Percentiles rank a stretch among this genome's conserved stretches.
Conservation (phyloP, 768 basidiomycete species). For the Megacollybia marginata region DNA sequence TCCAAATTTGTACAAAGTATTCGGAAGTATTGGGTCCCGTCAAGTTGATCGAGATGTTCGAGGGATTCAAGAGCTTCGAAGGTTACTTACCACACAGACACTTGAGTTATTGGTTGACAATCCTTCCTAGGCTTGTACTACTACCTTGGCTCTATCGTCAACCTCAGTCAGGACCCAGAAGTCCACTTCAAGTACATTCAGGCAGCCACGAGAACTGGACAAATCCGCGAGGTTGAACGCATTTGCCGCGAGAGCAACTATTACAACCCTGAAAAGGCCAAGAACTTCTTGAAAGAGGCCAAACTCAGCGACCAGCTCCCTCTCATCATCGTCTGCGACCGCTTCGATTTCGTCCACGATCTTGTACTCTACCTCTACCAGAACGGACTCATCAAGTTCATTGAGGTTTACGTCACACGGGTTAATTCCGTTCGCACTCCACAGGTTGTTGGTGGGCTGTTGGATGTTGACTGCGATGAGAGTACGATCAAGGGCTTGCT, state of each 20-base stretch:
- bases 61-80: conserved; percentile 95
- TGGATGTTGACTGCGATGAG: conserved; percentile 99
- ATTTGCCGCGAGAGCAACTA: conserved; percentile 95
- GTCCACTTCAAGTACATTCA: conserved; percentile 99
- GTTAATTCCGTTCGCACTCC: conserved; percentile 97
- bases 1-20: conserved; percentile 98
- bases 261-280: conserved; percentile 99
- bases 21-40: conserved; percentile 96
- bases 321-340: conserved; percentile 99
- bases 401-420: conserved; percentile 99
- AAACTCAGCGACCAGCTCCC: conserved; percentile 95
- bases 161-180: conserved; percentile 91
- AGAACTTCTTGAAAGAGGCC: conserved; percentile 99
- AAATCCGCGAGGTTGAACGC: conserved; percentile 97
- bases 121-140: conserved; percentile 75
- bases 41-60: conserved; percentile 97
- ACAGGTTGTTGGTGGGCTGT: conserved; percentile 91
- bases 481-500: conserved; percentile 90
- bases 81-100: conserved; percentile 35
- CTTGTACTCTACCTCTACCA: conserved; percentile 98
- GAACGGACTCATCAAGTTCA: conserved; percentile 92
- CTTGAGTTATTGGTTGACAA: background rate
- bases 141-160: conserved; percentile 96
- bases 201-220: conserved; percentile 95
- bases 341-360: conserved; percentile 99